A percentile compares a stretch with the other conserved stretches of the same genome.
These are phyloP conservation scores for Kodamaea sp. DNA, from an alignment of 1,139 yeast species.

Conservation along the genomic window DNA sequence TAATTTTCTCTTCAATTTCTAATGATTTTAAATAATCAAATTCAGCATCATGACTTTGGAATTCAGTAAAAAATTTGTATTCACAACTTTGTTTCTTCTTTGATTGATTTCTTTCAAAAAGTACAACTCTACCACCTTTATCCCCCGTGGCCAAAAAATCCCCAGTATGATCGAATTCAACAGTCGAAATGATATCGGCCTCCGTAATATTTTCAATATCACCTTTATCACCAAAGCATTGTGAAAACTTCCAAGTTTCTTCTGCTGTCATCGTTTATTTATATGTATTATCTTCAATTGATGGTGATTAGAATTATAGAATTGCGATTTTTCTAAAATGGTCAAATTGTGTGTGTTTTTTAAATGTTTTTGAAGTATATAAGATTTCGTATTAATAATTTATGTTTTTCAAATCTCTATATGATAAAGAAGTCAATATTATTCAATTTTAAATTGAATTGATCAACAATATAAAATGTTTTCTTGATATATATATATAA, in stretches of 20 bases:
- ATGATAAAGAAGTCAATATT: too few species aligned
- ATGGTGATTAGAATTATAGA: constrained; percentile 1
- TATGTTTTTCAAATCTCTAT: too few species aligned
- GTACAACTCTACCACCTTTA: constrained; percentile 95
- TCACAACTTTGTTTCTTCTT: constrained; percentile 75
- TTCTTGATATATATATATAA: too few species aligned
- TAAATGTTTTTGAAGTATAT: constrained; percentile 6
- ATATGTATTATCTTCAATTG: background rate
- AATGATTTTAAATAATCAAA: constrained; percentile 93
- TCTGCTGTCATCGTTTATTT: constrained; percentile 12
- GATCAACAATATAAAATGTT: too few species aligned
- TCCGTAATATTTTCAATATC: constrained; percentile 95
- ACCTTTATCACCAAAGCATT: constrained; percentile 97
- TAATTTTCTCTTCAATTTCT: constrained; percentile 97
- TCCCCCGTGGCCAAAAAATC: constrained; percentile 97
- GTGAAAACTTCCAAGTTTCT: constrained; percentile 67
- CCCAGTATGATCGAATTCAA: constrained; percentile 94
- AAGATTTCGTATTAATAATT: constrained; percentile 8
- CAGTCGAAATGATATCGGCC: constrained; percentile 96
- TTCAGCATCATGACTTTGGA: constrained; percentile 98
- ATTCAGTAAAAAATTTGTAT: constrained; percentile 93
- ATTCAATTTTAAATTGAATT: too few species aligned
- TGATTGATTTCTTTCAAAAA: constrained; percentile 82
- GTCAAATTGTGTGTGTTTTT: background rate
- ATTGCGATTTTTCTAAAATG: background rate